phyloP scores from a whole-genome alignment of 768 basidiomycete species.

The Pholiota conissans region DNA sequence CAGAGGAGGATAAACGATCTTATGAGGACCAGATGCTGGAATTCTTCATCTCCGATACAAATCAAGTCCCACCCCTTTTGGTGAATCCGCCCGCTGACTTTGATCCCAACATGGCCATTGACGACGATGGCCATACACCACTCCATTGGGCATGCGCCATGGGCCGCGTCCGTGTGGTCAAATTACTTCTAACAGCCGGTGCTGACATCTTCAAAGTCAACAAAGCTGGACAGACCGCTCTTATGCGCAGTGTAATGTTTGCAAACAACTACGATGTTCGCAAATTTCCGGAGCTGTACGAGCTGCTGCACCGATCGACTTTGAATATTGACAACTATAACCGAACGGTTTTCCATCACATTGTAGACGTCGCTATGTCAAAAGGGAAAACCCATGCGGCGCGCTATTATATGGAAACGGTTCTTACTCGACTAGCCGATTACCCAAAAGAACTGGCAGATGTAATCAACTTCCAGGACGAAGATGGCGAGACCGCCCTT shows the following conservation, averaged over 20 bases:
- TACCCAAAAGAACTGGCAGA: slow-evolving; percentile 96
- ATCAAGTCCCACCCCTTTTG: slow-evolving; percentile 84
- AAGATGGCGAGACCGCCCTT: slow-evolving; percentile 96
- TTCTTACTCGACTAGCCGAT: slow-evolving; percentile 82
- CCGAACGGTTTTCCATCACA: slow-evolving; percentile 97
- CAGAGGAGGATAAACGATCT: slow-evolving; percentile 59
- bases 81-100: slow-evolving; percentile 88
- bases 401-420: slow-evolving; percentile 98
- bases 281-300: slow-evolving; percentile 97
- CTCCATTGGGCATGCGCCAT: slow-evolving; percentile 99
- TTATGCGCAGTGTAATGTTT: slow-evolving; percentile 99
- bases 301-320: slow-evolving; percentile 95
- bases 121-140: slow-evolving; percentile 97
- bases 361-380: slow-evolving; percentile 95
- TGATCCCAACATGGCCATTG: slow-evolving; percentile 94
- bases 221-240: slow-evolving; percentile 91
- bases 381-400: slow-evolving; percentile 98
- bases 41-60: slow-evolving; percentile 97
- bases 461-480: slow-evolving; percentile 98
- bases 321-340: slow-evolving; percentile 98
- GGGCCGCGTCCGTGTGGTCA: slow-evolving; percentile 96
- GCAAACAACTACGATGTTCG: slow-evolving; percentile 99
- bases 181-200: slow-evolving; percentile 88
- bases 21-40: slow-evolving; percentile 97
- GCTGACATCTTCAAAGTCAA: slow-evolving; percentile 98